These are phyloP conservation scores for Aspergillus sp. DNA, from an alignment of 2,329 filamentous ascomycete genomes.

Conservation along the genomic window DNA sequence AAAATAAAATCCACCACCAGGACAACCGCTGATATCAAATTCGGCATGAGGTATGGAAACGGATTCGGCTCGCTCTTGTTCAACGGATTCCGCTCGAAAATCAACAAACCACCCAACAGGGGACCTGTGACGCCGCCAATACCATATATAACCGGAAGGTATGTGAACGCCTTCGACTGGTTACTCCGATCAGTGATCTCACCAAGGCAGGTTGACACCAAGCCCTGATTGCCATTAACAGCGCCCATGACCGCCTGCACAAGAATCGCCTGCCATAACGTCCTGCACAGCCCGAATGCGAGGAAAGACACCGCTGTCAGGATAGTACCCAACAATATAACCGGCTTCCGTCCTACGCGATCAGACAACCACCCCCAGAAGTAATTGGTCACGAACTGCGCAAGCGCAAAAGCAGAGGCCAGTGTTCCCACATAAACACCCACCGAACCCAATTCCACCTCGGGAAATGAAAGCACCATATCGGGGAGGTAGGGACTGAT, in stretches of 20 bases:
- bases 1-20: conserved; percentile 66
- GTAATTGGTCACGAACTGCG: conserved; percentile 88
- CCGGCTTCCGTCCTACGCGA: conserved; percentile 70
- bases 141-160: conserved; percentile 92
- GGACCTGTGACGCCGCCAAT: conserved; percentile 90
- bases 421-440: conserved; percentile 87
- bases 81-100: conserved; percentile 56
- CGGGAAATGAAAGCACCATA: conserved; percentile 82
- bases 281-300: conserved; percentile 78
- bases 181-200: conserved; percentile 95
- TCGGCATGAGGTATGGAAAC: conserved; percentile 81
- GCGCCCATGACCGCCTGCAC: conserved; percentile 88
- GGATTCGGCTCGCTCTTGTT: conserved; percentile 45
- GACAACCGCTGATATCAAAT: conserved; percentile 67
- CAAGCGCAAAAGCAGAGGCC: conserved; percentile 83
- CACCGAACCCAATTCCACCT: conserved; percentile 62
- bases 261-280: conserved; percentile 73
- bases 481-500: conserved; percentile 91
- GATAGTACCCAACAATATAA: conserved; percentile 75
- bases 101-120: conserved; percentile 77
- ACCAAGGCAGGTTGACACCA: conserved; percentile 87
- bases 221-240: conserved; percentile 89
- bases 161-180: conserved; percentile 88
- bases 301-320: conserved; percentile 74
- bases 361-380: conserved; percentile 84